phyloP scores from a whole-genome alignment of 257 asterid genomes.

The Lavandula angustifolia region DNA sequence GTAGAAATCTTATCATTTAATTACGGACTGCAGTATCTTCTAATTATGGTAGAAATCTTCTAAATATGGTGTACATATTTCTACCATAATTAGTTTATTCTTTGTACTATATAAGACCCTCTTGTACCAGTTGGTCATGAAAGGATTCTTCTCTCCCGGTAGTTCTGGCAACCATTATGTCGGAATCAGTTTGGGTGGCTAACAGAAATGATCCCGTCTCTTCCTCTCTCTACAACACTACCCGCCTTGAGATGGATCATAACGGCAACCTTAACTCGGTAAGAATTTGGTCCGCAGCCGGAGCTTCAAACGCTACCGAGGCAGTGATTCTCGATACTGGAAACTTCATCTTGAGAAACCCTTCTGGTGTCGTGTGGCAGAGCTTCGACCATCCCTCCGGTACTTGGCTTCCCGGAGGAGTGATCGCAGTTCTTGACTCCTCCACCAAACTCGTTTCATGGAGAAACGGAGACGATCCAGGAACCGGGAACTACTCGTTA shows the following conservation, averaged over 20 bases:
- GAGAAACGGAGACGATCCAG: slow-evolving; percentile 51
- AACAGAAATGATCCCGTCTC: slow-evolving; percentile 2
- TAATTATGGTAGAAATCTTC: no score
- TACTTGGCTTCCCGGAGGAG: slow-evolving; percentile 50
- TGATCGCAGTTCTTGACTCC: slow-evolving; percentile 31
- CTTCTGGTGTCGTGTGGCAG: slow-evolving; percentile 42
- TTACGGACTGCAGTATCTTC: no score
- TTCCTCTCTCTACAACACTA: background rate
- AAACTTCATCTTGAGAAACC: slow-evolving; percentile 39
- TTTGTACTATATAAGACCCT: no score
- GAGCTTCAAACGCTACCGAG: slow-evolving; percentile 16
- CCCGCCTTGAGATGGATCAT: background rate
- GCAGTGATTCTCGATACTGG: slow-evolving; percentile 44
- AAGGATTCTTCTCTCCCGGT: slow-evolving; percentile 16
- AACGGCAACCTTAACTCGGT: slow-evolving; percentile 1
- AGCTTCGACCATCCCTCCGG: slow-evolving; percentile 56
- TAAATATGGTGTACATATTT: no score
- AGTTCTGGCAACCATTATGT: background rate
- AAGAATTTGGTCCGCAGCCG: background rate
- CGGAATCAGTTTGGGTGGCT: slow-evolving; percentile 9
- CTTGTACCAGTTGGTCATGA: no score
- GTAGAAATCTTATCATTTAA: no score
- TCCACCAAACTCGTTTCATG: slow-evolving; percentile 36
- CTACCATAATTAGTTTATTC: no score
- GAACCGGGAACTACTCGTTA: slow-evolving; percentile 34